phyloP scores from a whole-genome alignment of 2,329 filamentous ascomycete species.

The Fusarium scirpi region DNA sequence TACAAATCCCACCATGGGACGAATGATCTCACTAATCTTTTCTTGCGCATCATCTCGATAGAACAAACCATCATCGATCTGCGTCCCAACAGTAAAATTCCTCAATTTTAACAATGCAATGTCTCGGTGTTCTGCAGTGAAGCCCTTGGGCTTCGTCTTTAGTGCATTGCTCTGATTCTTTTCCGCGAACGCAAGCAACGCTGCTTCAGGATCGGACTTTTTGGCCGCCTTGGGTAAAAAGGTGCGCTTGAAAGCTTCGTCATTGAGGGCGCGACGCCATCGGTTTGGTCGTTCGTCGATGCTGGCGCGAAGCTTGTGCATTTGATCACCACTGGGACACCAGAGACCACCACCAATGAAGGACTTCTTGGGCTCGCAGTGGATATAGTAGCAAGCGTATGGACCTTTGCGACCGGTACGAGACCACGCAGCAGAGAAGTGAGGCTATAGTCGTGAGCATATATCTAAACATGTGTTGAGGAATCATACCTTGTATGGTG shows the following conservation, averaged over 20 bases:
- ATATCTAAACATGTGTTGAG: not conserved
- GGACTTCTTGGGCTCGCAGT: conserved; percentile 77
- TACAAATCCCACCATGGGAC: conserved; percentile 82
- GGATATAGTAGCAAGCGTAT: conserved; percentile 90
- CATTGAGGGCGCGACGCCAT: conserved; percentile 75
- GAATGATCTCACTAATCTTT: conserved; percentile 72
- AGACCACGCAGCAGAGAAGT: conserved; percentile 89
- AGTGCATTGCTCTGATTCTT: conserved; percentile 80
- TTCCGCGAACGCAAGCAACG: conserved; percentile 75
- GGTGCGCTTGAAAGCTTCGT: conserved; percentile 68
- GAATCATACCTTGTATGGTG: conserved; percentile 81
- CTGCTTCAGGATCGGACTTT: conserved; percentile 60
- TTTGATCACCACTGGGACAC: conserved; percentile 76
- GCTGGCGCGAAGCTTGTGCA: conserved; percentile 76
- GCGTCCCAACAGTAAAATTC: conserved; percentile 79
- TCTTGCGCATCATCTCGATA: conserved; percentile 71
- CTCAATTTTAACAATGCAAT: conserved; percentile 84
- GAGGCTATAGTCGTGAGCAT: conserved; percentile 62
- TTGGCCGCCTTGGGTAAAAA: conserved; percentile 67
- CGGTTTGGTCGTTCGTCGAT: conserved; percentile 79
- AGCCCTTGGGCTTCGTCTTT: conserved; percentile 90
- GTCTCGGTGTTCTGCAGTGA: conserved; percentile 78
- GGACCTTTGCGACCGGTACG: conserved; percentile 88
- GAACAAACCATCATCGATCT: conserved; percentile 74
- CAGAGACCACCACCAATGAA: conserved; percentile 87